These are phyloP conservation scores for Populus pruinosa DNA, from an alignment of 345 rosid genomes.

Conservation along the genomic window DNA sequence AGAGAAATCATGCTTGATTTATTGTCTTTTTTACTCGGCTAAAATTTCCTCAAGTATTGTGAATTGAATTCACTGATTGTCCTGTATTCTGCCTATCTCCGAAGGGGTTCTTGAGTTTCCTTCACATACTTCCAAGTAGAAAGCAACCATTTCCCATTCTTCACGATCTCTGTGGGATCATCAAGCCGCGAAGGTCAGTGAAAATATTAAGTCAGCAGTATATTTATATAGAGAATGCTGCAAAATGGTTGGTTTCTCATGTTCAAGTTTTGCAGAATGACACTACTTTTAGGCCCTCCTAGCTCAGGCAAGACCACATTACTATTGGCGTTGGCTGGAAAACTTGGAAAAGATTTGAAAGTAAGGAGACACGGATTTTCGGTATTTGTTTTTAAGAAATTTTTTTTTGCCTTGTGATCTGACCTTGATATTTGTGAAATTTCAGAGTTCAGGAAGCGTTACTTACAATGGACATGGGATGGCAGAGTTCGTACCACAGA, in stretches of 20 bases:
- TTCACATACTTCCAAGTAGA: conserved; percentile 49
- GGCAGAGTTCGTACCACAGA: conserved; percentile 64
- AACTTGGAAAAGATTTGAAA: conserved; percentile 47
- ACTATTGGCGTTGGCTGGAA: conserved; percentile 53
- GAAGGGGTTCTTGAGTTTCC: conserved; percentile 43
- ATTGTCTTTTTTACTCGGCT: neutral
- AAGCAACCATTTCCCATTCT: conserved; percentile 47
- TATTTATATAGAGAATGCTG: neutral
- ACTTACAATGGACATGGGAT: conserved; percentile 59
- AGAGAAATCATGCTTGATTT: neutral
- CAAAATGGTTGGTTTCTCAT: neutral
- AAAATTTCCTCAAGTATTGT: neutral
- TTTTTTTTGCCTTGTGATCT: neutral
- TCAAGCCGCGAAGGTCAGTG: conserved; percentile 47
- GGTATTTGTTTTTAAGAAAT: neutral
- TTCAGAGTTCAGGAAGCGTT: conserved; percentile 55
- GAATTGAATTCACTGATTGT: neutral
- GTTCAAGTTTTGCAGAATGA: conserved; percentile 38
- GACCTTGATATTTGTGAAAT: neutral
- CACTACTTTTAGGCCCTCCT: conserved; percentile 62
- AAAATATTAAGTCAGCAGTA: neutral
- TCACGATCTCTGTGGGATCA: conserved; percentile 46
- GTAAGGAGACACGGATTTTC: conserved; percentile 21
- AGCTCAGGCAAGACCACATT: conserved; percentile 59
- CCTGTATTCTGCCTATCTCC: neutral